Evolutionary conservation across 2,329 filamentous ascomycete species (phyloP), one percentile per base, ranked within the genome.

Genomic region (Aspergillus costaricaensis): DNA sequence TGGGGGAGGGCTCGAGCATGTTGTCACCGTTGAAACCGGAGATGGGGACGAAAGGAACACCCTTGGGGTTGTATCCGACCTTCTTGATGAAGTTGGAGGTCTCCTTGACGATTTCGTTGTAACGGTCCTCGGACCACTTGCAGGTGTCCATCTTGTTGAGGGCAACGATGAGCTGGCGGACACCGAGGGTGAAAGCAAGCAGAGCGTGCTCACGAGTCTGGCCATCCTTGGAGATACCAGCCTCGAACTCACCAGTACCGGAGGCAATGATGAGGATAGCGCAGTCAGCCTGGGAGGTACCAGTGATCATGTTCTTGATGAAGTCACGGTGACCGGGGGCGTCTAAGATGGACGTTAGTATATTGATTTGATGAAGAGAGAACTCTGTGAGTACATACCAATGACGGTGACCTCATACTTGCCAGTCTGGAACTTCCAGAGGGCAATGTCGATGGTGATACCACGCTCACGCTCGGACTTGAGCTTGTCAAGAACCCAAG

Each of bases 291-390:
- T 98, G 95, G 83, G 95, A 99, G 80, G 95, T 98, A 93, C 95
- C 95, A 90, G 95, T 98, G 84, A 99, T 99, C 95, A 99, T 99
- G 93, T 98, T 99, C 94, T 99, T 99, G 92, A 99, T 98, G 89
- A 98, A 99, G 81, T 99, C 95, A 95, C 95, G 94, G 86, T 99
- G 95, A 85, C 95, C 95, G 79, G 95, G 95, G 82, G 95, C 95
- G 80, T 99, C 91, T 90, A 72, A 9, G 50, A 66, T 57, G 49
- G 57, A 44, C 36, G 57, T 69, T 62, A 72, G 68, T 15, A n/a
- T 7, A 23, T 1, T 41, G 10, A 2, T 15, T 39, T 21, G 15
- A 21, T 36, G 7, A 27, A 12, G 10, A 8, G 4, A 10, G 8
- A 6, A 23, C 9, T 19, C 1, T 23, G 10, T 21, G 9, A 23